Evolutionary conservation across 495 filamentous ascomycete species (phyloP).

Genomic region (Saxispiralis lemnorum): DNA sequence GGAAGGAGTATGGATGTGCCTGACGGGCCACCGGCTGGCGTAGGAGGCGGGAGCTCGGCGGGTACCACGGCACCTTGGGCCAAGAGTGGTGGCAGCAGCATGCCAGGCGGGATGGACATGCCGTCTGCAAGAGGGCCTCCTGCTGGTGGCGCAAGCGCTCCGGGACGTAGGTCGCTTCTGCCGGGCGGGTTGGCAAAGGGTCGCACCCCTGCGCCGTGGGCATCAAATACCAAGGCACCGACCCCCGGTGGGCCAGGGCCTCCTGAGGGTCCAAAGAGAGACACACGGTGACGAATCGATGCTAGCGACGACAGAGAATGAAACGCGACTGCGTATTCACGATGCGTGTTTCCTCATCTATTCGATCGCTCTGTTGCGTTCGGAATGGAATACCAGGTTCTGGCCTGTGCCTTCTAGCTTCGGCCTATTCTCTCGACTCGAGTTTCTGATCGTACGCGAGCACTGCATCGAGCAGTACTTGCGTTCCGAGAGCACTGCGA

Average conservation of each 20-base stretch:
- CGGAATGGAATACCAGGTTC: too few species aligned
- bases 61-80: slow-evolving; percentile 22
- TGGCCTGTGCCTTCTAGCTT: too few species aligned
- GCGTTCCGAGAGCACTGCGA: slow-evolving; percentile 36
- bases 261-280: slow-evolving; percentile 30
- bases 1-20: slow-evolving; percentile 7
- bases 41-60: slow-evolving; percentile 12
- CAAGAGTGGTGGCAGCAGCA: slow-evolving; percentile 1
- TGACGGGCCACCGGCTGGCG: not conserved
- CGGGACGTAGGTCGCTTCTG: not conserved
- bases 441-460: slow-evolving; percentile 36
- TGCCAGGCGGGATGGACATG: not conserved
- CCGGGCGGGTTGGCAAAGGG: slow-evolving; percentile 2
- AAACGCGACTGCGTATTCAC: too few species aligned
- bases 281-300: not conserved
- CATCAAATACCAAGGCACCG: slow-evolving; percentile 18
- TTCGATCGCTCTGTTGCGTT: too few species aligned
- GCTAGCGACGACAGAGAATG: not conserved
- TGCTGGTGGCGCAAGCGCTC: slow-evolving; percentile 17
- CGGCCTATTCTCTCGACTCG: not conserved
- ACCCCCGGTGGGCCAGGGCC: slow-evolving; percentile 24
- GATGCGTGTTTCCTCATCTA: too few species aligned
- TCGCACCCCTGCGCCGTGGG: slow-evolving; percentile 31
- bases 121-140: slow-evolving; percentile 29
- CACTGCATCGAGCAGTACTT: slow-evolving; percentile 42